Base-by-base conservation (phyloP, 768 basidiomycete species). In the Calocybe cyanea region DNA sequence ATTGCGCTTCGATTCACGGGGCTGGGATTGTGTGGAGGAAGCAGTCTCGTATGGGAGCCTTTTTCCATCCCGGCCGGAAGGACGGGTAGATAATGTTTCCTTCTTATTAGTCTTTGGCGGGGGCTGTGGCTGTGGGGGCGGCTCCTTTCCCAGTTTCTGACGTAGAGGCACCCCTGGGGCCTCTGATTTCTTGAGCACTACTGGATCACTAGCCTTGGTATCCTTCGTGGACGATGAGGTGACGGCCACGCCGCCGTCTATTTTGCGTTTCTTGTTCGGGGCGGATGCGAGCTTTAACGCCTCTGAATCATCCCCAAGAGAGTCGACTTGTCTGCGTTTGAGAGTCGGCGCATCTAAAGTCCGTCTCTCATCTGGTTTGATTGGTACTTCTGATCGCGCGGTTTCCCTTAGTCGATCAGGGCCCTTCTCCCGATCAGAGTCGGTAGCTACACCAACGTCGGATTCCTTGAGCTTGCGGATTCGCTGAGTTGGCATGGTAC, bases 221-320 rank as follows among this genome's bases (percentile, higher is more conserved):
- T 54, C 56, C 34, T 56, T 49, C 13, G 57, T 46, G 42, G 45
- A n/a, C 40, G 44, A n/a, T 43, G 51, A n/a, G 4, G 40, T 17
- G 21, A 55, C 40, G n/a, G 51, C 48, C 14, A 28, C 49, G 23
- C 60, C 51, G 3, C 65, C 64, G 15, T 73, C 75, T 19, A 65
- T 64, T 57, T 66, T 78, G 38, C 71, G 70, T 48, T 68, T 69
- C 56, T 80, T 80, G 33, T 58, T 53, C 13, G 56, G 50, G 3
- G 54, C 33, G 25, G 57, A 40, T 30, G 48, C 41, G 1, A 31
- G 37, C 6, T 52, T 42, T 0, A 54, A 10, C 18, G 50, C 58
- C 30, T 67, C 69, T 3, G 56, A 48, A 24, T 68, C 69, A 14
- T 64, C 64, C 23, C 45, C 31, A 21, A 69, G 68, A n/a, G 56